Evolutionary conservation across 352 stramenopile species (phyloP).

Genomic region (Phytophthora pseudosyringae): DNA sequence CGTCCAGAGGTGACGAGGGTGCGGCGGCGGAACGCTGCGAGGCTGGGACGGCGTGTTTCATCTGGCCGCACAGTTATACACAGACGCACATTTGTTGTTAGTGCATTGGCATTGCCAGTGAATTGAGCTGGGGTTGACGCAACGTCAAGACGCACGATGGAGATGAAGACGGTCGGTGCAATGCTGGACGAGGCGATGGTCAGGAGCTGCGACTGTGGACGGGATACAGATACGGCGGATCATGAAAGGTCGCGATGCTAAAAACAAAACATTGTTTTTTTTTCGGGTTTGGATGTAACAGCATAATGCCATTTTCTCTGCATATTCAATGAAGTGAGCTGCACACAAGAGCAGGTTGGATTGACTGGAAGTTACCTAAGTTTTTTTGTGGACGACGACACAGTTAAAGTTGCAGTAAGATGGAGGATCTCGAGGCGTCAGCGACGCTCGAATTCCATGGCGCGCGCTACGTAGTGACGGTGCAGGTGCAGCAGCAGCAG

Average conservation of each 20-base stretch:
- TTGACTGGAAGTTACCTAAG: not conserved
- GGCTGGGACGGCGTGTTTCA: constrained; percentile 10
- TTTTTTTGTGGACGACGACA: not conserved
- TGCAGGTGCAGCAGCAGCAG: constrained; percentile 61
- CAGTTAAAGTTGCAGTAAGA: constrained; percentile 25
- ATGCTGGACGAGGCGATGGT: constrained; percentile 12
- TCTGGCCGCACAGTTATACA: not conserved
- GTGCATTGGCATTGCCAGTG: not conserved
- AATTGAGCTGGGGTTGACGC: not conserved
- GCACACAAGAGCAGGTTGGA: not conserved
- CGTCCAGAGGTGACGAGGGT: constrained; percentile 6
- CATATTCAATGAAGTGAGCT: not conserved
- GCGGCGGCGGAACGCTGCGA: constrained; percentile 1
- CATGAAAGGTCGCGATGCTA: constrained; percentile 25
- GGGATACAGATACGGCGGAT: constrained; percentile 24
- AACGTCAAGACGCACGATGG: not conserved
- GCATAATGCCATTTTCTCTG: not conserved
- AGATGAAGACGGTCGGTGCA: constrained; percentile 1
- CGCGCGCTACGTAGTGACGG: constrained; percentile 75
- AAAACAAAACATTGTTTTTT: constrained; percentile 10
- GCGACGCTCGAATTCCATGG: constrained; percentile 74
- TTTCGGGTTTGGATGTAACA: not conserved
- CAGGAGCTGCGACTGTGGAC: not conserved
- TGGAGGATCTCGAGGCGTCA: constrained; percentile 72
- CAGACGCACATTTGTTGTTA: too few relatives aligned